Evolutionary conservation across 768 basidiomycete species (phyloP).

Genomic region (Coprinopsis sp.): DNA sequence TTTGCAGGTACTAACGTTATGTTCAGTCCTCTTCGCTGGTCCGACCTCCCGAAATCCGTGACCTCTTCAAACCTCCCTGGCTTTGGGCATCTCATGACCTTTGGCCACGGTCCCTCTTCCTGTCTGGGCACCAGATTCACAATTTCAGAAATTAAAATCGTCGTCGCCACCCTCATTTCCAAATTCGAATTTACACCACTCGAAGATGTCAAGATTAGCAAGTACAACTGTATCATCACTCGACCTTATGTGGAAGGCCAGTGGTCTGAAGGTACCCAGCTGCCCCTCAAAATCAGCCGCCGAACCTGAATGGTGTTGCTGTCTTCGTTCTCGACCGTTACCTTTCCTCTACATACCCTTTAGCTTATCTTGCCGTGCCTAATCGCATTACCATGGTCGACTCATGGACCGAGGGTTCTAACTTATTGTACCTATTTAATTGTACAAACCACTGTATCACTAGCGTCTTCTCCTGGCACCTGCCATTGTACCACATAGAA

Average conservation of each 20-base stretch:
- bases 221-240: slow-evolving; percentile 46
- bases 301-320: slow-evolving; percentile 13
- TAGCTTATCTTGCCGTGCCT: no score
- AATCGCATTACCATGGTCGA: no score
- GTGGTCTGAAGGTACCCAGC: slow-evolving; percentile 33
- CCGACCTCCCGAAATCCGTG: slow-evolving; percentile 31
- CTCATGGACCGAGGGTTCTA: no score
- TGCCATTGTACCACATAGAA: not conserved
- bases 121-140: slow-evolving; percentile 49
- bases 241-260: slow-evolving; percentile 43
- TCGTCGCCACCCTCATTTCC: slow-evolving; percentile 41
- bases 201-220: slow-evolving; percentile 36
- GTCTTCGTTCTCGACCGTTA: slow-evolving; percentile 16
- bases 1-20: slow-evolving; percentile 1
- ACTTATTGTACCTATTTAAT: no score
- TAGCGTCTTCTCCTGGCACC: not conserved
- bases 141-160: slow-evolving; percentile 46
- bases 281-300: slow-evolving; percentile 27
- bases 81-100: slow-evolving; percentile 47
- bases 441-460: slow-evolving; percentile 8
- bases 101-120: slow-evolving; percentile 46
- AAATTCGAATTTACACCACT: slow-evolving; percentile 43
- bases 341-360: no score
- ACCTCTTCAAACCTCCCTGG: slow-evolving; percentile 40
- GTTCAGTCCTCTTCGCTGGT: slow-evolving; percentile 54